These are phyloP conservation scores for Mortierella sp. DNA, from an alignment of 371 early-diverging fungal genomes.

Conservation along the genomic window DNA sequence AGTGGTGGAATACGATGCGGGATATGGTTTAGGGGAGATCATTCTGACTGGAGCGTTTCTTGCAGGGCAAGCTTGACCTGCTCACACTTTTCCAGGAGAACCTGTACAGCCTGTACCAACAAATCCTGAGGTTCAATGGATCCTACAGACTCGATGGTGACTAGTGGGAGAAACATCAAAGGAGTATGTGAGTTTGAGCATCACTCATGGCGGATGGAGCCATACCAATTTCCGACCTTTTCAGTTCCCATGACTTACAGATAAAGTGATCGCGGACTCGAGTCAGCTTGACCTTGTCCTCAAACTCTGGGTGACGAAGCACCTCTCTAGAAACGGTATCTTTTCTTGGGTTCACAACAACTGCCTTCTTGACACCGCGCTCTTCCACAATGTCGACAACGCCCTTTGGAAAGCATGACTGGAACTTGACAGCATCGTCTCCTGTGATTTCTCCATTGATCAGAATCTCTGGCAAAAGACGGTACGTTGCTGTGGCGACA, in stretches of 20 bases:
- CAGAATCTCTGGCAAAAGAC: conserved; percentile 93
- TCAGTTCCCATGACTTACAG: conserved; percentile 89
- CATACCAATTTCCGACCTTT: too few relatives aligned
- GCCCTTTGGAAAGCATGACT: conserved; percentile 91
- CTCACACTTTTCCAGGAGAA: conserved; percentile 84
- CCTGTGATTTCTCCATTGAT: conserved; percentile 89
- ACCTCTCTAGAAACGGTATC: conserved; percentile 98
- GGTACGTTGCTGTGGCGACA: conserved; percentile 97
- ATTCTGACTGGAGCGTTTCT: conserved; percentile 36
- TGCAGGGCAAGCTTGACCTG: conserved; percentile 63
- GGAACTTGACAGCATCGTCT: conserved; percentile 88
- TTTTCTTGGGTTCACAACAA: conserved; percentile 92
- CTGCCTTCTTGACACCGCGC: conserved; percentile 77
- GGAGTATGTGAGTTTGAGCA: background rate
- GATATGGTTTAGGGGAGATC: conserved; percentile 3
- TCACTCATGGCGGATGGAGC: too few relatives aligned
- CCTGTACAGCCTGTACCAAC: conserved; percentile 80
- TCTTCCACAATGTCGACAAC: conserved; percentile 86
- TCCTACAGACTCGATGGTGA: conserved; percentile 92
- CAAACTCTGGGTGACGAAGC: conserved; percentile 93
- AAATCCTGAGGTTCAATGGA: conserved; percentile 82
- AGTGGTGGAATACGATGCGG: background rate
- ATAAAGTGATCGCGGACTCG: conserved; percentile 97
- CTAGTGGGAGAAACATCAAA: conserved; percentile 52
- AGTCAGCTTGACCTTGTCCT: conserved; percentile 89